These are phyloP conservation scores for Lipomyces yamadae DNA, from an alignment of 805 yeast genomes.

Conservation along the genomic window DNA sequence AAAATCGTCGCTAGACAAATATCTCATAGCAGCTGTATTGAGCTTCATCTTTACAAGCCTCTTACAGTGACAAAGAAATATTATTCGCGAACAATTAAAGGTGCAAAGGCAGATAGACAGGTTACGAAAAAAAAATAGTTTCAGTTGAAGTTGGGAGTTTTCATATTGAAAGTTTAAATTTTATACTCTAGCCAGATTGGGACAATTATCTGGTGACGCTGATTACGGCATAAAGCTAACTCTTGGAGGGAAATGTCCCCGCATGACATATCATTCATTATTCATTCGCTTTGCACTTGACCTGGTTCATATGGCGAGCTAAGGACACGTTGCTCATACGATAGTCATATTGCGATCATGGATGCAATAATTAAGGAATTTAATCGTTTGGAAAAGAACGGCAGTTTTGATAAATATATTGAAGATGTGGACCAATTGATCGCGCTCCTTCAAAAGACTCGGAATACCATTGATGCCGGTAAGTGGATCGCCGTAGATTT, in stretches of 20 bases:
- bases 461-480: constrained; percentile 39
- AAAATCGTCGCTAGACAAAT: constrained; percentile 88
- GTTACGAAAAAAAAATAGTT: neutral
- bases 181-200: neutral
- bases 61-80: neutral
- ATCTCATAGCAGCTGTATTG: constrained; percentile 92
- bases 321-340: neutral
- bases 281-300: neutral
- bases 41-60: constrained; percentile 67
- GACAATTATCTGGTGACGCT: neutral
- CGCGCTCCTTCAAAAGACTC: constrained; percentile 40
- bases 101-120: neutral
- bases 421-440: constrained; percentile 44
- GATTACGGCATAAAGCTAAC: neutral
- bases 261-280: no score
- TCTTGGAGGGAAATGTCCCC: neutral
- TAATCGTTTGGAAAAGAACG: constrained; percentile 41
- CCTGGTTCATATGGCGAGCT: neutral
- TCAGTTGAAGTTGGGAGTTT: neutral
- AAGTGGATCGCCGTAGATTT: neutral
- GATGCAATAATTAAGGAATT: constrained; percentile 46
- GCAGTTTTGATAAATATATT: constrained; percentile 44
- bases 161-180: neutral
- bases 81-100: neutral
- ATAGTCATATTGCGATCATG: constrained; percentile 32